Base-by-base conservation (phyloP, 805 yeast species). In the Myxozyma udenii region DNA sequence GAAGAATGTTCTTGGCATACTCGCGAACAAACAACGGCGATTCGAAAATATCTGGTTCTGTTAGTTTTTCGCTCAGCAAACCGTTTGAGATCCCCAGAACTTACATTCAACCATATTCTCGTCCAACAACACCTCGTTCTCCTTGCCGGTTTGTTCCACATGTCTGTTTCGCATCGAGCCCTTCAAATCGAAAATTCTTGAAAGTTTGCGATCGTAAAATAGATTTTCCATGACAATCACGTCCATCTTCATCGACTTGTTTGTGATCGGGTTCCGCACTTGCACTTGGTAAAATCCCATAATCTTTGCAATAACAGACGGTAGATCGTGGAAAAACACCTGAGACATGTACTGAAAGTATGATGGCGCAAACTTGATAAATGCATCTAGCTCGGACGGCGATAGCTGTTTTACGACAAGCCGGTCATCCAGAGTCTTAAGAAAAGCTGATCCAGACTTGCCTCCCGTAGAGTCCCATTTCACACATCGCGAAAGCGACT, bases 161-260 rank as follows among this genome's bases (percentile, higher is more conserved):
- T 91, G 97, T 59, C 99, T 76, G 68, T 93, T 93, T 56, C 98
- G 75, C 98, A 93, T 93, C 0, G 98, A 90, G 0, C 99, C 99
- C 68, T 93, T 93, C 68, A 93, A 77, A 68, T 93, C 99, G 70
- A 93, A 93, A 42, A 91, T 89, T 57, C 97, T 73, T 12, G 87
- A 76, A 51, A 90, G 85, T 60, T 84, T 84, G 49, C 83, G 77
- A 59, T 86, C 85, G 67, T 89, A 91, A 64, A 93, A 93, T 51
- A 93, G 71, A 65, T 93, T 93, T 70, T 93, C 99, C 96, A 90
- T 91, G 35, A 93, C 90, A 55, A 95, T 75, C 22, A 91, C 85
- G 68, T 93, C 96, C 84, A 90, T 83, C 57, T 86, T 84, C 62
- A 87, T 80, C 28, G 83, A 79, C 55, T 83, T 86, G 2, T 89